Evolutionary conservation across 352 stramenopile species (phyloP), one percentile per base, ranked within the genome.

Genomic region (Phytophthora pisi): DNA sequence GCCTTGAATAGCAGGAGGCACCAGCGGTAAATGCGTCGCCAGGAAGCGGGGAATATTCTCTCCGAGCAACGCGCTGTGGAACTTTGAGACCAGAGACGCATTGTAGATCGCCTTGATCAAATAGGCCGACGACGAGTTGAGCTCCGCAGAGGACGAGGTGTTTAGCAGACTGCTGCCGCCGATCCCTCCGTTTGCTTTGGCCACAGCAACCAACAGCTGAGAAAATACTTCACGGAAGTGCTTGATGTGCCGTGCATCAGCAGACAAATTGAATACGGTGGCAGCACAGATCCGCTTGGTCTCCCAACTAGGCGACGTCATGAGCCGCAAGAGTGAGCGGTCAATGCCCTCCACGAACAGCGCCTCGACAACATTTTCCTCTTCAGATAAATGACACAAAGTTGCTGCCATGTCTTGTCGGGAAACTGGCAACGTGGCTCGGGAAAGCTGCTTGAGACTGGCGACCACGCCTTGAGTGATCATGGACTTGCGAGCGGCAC

Each of bases 101-200:
- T 94, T 94, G 72, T 91, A 94, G 16, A 80, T 73, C 7, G 86
- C 81, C 50, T 94, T 90, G 57, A 94, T 70, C 47, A 94, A 68
- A 57, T 86, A 82, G 0, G 68, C 65, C 5, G 61, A 66, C 4
- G 67, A 75, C 6, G 62, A 75, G 16, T 59, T 68, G 3, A 64
- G 46, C n/a, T 58, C 51, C 9, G 52, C 23, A 18, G 67, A 65
- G 30, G 24, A 8, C 46, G 13, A 57, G 11, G 45, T 2, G 18
- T 49, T 64, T 2, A 71, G 6, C 23, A 71, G 52, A 60, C 62
- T 63, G 20, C 57, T 71, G 13, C 62, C 62, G 9, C 56, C 57
- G 28, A 68, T 57, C 34, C 51, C 62, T 15, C 18, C 36, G 28
- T 64, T 71, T 2, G 51, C 30, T 68, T 75, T 75, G 11, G 62